Base-by-base conservation (phyloP, 371 early-diverging fungal genomes). In the Mucor racemosus region DNA sequence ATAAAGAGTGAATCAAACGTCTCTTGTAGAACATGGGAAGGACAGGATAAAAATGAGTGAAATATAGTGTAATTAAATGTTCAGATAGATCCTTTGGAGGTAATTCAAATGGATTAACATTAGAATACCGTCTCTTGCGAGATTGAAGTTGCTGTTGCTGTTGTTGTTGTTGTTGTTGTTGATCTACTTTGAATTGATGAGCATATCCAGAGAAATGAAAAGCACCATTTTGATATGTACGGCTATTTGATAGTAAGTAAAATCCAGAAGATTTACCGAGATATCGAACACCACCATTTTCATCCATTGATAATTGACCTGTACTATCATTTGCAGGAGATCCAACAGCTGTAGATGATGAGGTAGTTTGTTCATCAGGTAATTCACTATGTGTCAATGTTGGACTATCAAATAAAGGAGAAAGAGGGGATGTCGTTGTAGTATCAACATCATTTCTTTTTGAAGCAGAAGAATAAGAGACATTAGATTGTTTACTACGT, bases 81-180 rank as follows among this genome's bases (percentile, higher is more conserved):
- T 78, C 72, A 3, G 84, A 83, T 48, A 88, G 67, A 26, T 88
- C 88, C 36, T 75, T 78, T 17, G 86, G 85, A 15, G 82, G 82
- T 33, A 81, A 39, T 55, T 74, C 79, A 8, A 71, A 67, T 4
- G 71, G 75, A 46, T 77, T 71, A 4, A 81, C 64, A 7, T 33
- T 54, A 10, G 33, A 36, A 38, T 66, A 17, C 34, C 53, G 53
- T n/a, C 44, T 33, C 31, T 36, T 19, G 26, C 46, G 42, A 31
- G 62, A 44, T 26, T 46, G 26, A 26, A 26, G 26, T 26, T 26
- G 26, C 3, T 26, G 26, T 3, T 26, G 40, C n/a, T 57, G 57
- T 19, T n/a, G 36, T 21, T 26, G 26, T 26, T 26, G 26, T 3
- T 26, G 40, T 15, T 57, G 57, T 19, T n/a, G 36, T 21, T 58